phyloP scores from a whole-genome alignment of 2,329 filamentous ascomycete species.

The Paraphaeosphaeria sporulosa region DNA sequence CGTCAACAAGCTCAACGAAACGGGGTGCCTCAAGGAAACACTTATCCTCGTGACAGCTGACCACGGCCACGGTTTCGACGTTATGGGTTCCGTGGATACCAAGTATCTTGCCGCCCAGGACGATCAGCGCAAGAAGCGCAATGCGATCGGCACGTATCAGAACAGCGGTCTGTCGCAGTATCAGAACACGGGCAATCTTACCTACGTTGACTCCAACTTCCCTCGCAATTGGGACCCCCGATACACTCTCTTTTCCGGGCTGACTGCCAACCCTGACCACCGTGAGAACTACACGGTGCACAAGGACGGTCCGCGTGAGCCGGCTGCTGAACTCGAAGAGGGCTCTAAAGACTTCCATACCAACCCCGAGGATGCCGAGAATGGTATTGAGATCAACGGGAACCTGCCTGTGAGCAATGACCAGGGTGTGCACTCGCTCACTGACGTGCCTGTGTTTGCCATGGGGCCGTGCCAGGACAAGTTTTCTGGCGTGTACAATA shows the following conservation, averaged over 20 bases:
- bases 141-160: slow-evolving; percentile 76
- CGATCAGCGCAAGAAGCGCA: slow-evolving; percentile 75
- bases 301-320: slow-evolving; percentile 68
- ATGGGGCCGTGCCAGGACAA: slow-evolving; percentile 79
- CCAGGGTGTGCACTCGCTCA: slow-evolving; percentile 60
- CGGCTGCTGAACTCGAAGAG: slow-evolving; percentile 64
- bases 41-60: slow-evolving; percentile 84
- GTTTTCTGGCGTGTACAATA: slow-evolving; percentile 75
- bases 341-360: slow-evolving; percentile 67
- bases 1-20: slow-evolving; percentile 70
- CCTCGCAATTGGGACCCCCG: slow-evolving; percentile 85
- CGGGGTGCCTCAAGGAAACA: slow-evolving; percentile 75
- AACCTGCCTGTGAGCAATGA: slow-evolving; percentile 69
- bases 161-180: slow-evolving; percentile 80
- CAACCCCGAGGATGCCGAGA: slow-evolving; percentile 70
- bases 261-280: slow-evolving; percentile 75
- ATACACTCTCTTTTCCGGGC: slow-evolving; percentile 78
- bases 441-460: slow-evolving; percentile 68
- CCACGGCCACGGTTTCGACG: slow-evolving; percentile 88
- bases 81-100: slow-evolving; percentile 83
- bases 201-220: slow-evolving; percentile 79
- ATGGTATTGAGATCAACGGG: slow-evolving; percentile 78
- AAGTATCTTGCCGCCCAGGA: slow-evolving; percentile 73
- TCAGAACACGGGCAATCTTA: slow-evolving; percentile 65
- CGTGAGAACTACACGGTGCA: slow-evolving; percentile 79